Evolutionary conservation across 768 basidiomycete species (phyloP), one percentile per base, ranked within the genome.

Genomic region (Lanmaoa pseudosensibilis): DNA sequence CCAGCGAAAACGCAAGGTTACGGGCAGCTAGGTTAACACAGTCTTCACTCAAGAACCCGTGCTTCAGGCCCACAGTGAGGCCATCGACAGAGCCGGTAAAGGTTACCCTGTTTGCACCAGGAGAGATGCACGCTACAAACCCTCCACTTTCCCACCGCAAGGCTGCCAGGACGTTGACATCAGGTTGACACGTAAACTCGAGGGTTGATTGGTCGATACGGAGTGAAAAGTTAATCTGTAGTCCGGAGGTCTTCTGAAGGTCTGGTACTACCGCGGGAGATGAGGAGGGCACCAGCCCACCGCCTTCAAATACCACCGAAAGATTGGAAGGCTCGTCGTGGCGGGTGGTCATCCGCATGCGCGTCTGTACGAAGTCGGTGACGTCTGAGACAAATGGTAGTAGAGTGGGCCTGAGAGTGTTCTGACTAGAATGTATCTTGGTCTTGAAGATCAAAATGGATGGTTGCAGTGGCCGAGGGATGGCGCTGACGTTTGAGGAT

Each of bases 111-210:
- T 83, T 78, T 46, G 84, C 83, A 3, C 86, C 86, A 2, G 94
- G 89, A 37, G 87, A 83, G 39, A 92, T 75, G 63, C 85, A 90
- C 52, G 94, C 71, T 47, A 94, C 74, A 66, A 98, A 94, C 0
- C 94, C 94, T 40, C 96, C 96, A 62, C 91, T 95, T 52, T 96
- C 89, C 96, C 96, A 98, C 46, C 91, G 82, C 34, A 97, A 67
- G 2, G 87, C 88, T 15, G 91, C 92, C 40, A 88, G 80, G n/a
- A 97, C 95, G 60, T 95, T 93, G 50, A 94, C 92, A 65, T 94
- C 92, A 0, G 93, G 93, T 57, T 87, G 85, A 62, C 96, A 98
- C 1, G 90, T 92, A 27, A 98, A 75, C 56, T 90, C 86, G 48
- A 98, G 79, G 52, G 81, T 86, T 0, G 96, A 98, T 65, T 87